Conservation (phyloP, 495 filamentous ascomycete genomes). For the Emericellopsis terricola region DNA sequence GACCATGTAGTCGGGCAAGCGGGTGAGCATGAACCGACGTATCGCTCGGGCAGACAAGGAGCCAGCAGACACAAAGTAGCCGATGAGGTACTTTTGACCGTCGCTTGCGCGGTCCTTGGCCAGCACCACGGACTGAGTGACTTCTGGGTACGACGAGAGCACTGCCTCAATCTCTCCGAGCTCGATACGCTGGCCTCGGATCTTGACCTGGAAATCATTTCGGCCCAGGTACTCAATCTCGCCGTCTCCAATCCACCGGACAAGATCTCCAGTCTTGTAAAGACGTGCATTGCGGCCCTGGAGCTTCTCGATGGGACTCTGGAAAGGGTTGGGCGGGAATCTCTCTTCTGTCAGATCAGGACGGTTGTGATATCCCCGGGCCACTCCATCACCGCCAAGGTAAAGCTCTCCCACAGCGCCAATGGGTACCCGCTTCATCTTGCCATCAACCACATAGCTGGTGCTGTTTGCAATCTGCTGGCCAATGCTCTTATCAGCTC, state of each 20-base stretch:
- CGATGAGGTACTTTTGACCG: constrained; percentile 14
- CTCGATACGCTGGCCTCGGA: constrained; percentile 34
- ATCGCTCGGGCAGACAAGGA: not conserved
- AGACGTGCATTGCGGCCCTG: constrained; percentile 11
- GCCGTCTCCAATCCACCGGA: constrained; percentile 17
- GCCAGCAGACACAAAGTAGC: constrained; percentile 11
- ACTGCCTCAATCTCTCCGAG: constrained; percentile 26
- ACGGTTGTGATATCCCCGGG: constrained; percentile 15
- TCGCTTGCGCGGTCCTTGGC: constrained; percentile 6
- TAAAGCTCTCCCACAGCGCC: constrained; percentile 18
- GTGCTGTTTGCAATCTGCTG: not conserved
- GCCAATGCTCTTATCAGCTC: not conserved
- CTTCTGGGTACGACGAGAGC: not conserved
- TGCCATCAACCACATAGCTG: constrained; percentile 25
- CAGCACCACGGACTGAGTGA: not conserved
- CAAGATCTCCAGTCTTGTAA: constrained; percentile 25
- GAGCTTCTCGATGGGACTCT: constrained; percentile 5
- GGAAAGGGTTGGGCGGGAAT: constrained; percentile 20
- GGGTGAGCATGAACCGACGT: not conserved
- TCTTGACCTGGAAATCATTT: constrained; percentile 31
- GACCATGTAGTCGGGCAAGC: constrained; percentile 27
- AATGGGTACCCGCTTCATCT: constrained; percentile 17
- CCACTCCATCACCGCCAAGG: constrained; percentile 18
- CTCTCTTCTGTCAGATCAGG: constrained; percentile 4
- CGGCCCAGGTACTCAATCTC: constrained; percentile 18